Evolutionary conservation across 495 filamentous ascomycete species (phyloP).

Genomic region (Aspergillus panamensis): DNA sequence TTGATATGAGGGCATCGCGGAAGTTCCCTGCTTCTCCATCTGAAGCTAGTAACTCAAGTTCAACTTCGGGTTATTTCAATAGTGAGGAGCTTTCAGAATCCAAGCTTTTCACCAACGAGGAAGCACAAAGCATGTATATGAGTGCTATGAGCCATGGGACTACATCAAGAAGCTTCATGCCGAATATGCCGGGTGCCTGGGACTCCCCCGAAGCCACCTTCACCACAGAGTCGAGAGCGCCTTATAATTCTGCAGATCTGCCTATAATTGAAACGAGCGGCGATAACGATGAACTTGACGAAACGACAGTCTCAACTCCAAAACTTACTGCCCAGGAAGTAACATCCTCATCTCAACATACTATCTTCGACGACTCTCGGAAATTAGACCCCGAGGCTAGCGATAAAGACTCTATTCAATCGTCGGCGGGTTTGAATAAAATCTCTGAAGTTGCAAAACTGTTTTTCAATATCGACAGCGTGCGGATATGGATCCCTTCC

Average conservation of each 20-base stretch:
- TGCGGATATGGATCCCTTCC: slow-evolving; percentile 39
- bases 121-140: slow-evolving; percentile 97
- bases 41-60: slow-evolving; percentile 25
- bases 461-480: slow-evolving; percentile 34
- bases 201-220: slow-evolving; percentile 36
- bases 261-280: background rate
- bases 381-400: slow-evolving; percentile 14
- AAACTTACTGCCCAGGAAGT: slow-evolving; percentile 26
- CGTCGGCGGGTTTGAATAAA: slow-evolving; percentile 23
- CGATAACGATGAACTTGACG: slow-evolving; percentile 15
- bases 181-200: slow-evolving; percentile 60
- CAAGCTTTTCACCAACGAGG: slow-evolving; percentile 80
- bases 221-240: background rate
- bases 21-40: slow-evolving; percentile 22
- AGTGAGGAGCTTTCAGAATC: slow-evolving; percentile 63
- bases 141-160: slow-evolving; percentile 56
- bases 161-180: slow-evolving; percentile 35
- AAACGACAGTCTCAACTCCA: slow-evolving; percentile 27
- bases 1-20: slow-evolving; percentile 2
- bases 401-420: slow-evolving; percentile 22
- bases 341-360: slow-evolving; percentile 18
- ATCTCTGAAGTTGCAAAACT: slow-evolving; percentile 31
- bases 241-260: background rate
- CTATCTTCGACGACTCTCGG: slow-evolving; percentile 8
- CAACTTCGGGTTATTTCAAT: slow-evolving; percentile 22